Conservation (phyloP, 495 filamentous ascomycete genomes). For the Barbatosphaeria neglecta region DNA sequence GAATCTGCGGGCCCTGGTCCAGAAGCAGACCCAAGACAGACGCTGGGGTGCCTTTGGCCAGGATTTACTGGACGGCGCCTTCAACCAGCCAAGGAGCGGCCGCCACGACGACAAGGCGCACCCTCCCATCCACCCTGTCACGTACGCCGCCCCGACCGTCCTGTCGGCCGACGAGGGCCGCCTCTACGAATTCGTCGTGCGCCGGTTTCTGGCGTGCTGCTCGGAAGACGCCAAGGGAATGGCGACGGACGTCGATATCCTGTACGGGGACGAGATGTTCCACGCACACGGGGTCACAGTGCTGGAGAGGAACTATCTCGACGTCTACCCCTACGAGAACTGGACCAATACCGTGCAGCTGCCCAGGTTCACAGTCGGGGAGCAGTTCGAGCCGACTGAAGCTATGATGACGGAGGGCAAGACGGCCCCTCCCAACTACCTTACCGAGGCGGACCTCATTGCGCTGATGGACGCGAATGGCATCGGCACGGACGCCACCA, state of each 20-base stretch:
- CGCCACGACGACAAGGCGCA: conserved; percentile 91
- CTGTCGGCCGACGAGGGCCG: conserved; percentile 57
- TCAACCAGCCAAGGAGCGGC: conserved; percentile 70
- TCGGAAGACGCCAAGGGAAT: conserved; percentile 85
- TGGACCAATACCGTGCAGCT: conserved; percentile 83
- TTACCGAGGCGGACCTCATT: conserved; percentile 96
- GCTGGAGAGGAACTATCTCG: conserved; percentile 78
- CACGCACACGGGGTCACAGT: conserved; percentile 74
- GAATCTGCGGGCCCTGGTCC: conserved; percentile 65
- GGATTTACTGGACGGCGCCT: conserved; percentile 64
- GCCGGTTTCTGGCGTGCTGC: conserved; percentile 91
- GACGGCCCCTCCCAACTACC: conserved; percentile 68
- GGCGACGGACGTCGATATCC: conserved; percentile 70
- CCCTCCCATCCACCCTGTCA: conserved; percentile 90
- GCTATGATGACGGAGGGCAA: conserved; percentile 81
- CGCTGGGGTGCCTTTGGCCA: conserved; percentile 78
- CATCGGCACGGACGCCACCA: conserved; percentile 95
- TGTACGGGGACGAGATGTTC: conserved; percentile 77
- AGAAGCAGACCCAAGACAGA: conserved; percentile 68
- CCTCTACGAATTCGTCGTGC: conserved; percentile 89
- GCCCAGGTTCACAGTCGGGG: conserved; percentile 63
- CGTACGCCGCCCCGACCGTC: conserved; percentile 52
- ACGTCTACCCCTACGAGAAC: conserved; percentile 92
- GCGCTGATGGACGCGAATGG: conserved; percentile 97
- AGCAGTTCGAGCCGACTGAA: conserved; percentile 79